Evolutionary conservation across 2,329 filamentous ascomycete genomes (phyloP).

Genomic region (Xylariales sp.): DNA sequence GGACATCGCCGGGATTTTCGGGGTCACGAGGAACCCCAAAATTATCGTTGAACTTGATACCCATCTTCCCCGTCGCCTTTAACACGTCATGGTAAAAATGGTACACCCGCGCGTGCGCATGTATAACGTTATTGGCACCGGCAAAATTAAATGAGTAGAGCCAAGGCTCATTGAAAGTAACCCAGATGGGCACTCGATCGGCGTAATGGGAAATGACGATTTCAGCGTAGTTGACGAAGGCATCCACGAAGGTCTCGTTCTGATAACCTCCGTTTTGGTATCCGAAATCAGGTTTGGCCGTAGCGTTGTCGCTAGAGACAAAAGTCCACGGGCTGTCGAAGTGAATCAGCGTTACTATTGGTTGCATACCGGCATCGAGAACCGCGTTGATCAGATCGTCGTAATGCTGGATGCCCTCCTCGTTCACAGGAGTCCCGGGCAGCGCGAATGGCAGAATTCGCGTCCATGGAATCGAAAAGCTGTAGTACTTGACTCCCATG

Average conservation of each 20-base stretch:
- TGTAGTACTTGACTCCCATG: conserved; percentile 63
- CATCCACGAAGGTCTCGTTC: conserved; percentile 56
- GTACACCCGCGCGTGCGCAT: conserved; percentile 61
- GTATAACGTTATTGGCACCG: conserved; percentile 48
- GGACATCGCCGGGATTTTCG: conserved; percentile 54
- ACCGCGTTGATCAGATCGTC: conserved; percentile 52
- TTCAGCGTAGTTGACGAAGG: conserved; percentile 65
- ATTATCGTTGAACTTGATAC: conserved; percentile 62
- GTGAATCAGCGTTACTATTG: conserved; percentile 9
- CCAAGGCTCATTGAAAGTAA: conserved; percentile 64
- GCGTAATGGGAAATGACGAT: conserved; percentile 63
- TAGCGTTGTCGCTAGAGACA: conserved; percentile 7
- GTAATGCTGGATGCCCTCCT: conserved; percentile 63
- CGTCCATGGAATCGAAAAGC: conserved; percentile 64
- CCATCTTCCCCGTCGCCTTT: conserved; percentile 61
- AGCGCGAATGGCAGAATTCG: conserved; percentile 64
- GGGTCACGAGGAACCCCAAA: conserved; percentile 61
- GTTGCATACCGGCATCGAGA: conserved; percentile 4
- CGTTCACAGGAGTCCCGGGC: conserved; percentile 62
- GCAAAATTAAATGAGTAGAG: conserved; percentile 24
- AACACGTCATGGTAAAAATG: conserved; percentile 67
- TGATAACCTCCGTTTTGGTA: conserved; percentile 11
- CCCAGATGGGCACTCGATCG: conserved; percentile 63
- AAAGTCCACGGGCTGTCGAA: conserved; percentile 6
- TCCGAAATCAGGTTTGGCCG: conserved; percentile 5